Evolutionary conservation across 495 filamentous ascomycete species (phyloP).

Genomic region (Pseudotulostoma volvatum): DNA sequence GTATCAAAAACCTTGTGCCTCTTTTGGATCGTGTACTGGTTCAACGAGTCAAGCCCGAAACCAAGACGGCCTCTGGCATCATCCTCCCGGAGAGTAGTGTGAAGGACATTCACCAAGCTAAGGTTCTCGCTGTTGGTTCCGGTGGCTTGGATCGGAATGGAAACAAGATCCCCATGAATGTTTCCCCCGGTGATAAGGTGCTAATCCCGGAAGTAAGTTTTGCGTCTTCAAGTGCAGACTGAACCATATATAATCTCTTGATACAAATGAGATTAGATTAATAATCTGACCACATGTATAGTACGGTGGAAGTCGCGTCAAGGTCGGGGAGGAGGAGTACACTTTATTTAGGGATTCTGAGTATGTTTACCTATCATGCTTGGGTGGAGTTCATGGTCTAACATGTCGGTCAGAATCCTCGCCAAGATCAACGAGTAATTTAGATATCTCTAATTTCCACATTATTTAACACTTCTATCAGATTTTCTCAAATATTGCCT

Average conservation of each 20-base stretch:
- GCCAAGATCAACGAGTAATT: slow-evolving; percentile 87
- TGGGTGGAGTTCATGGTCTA: no score
- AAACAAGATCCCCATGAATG: slow-evolving; percentile 66
- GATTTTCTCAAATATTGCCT: no score
- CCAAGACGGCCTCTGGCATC: slow-evolving; percentile 90
- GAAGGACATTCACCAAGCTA: slow-evolving; percentile 95
- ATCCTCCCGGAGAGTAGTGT: slow-evolving; percentile 93
- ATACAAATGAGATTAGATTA: no score
- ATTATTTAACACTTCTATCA: no score
- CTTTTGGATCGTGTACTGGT: slow-evolving; percentile 97
- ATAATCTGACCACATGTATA: slow-evolving; percentile 18
- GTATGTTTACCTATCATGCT: no score
- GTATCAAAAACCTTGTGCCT: slow-evolving; percentile 86
- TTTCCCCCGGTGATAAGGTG: slow-evolving; percentile 73
- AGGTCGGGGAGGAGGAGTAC: slow-evolving; percentile 94
- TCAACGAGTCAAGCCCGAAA: slow-evolving; percentile 91
- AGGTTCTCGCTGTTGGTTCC: slow-evolving; percentile 88
- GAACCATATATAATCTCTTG: no score
- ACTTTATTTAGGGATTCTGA: slow-evolving; percentile 92
- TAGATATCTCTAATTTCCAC: no score
- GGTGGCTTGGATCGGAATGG: slow-evolving; percentile 75
- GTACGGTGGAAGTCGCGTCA: slow-evolving; percentile 91
- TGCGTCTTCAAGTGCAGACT: no score
- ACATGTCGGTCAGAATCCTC: slow-evolving; percentile 40
- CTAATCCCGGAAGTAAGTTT: slow-evolving; percentile 83